These are phyloP conservation scores for Boletus hoseneyae DNA, from an alignment of 1,284 basidiomycete species.

Conservation along the genomic window DNA sequence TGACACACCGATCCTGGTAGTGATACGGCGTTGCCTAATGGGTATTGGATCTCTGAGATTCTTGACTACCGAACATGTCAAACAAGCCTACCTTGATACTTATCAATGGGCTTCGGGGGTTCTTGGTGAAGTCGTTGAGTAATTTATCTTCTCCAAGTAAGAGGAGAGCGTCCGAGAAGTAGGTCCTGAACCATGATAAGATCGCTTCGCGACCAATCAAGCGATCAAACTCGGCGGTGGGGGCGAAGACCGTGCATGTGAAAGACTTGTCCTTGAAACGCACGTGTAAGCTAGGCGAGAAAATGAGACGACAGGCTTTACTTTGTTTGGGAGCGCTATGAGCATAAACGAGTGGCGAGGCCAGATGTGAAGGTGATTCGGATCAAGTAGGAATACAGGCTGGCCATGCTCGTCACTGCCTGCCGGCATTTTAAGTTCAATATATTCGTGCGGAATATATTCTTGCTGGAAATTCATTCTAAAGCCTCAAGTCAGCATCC, in stretches of 20 bases:
- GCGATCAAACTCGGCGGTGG: conserved; percentile 72
- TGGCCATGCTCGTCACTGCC: conserved; percentile 60
- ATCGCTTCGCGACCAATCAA: conserved; percentile 60
- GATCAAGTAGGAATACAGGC: conserved; percentile 79
- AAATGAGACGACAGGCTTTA: conserved; percentile 38
- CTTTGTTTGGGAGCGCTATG: conserved; percentile 96
- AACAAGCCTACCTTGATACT: conserved; percentile 75
- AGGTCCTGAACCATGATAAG: conserved; percentile 72
- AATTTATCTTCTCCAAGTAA: conserved; percentile 81
- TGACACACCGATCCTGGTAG: conserved; percentile 82
- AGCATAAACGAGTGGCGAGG: conserved; percentile 98
- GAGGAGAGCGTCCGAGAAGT: conserved; percentile 86
- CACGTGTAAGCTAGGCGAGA: conserved; percentile 26
- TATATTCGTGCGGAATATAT: conserved; percentile 94
- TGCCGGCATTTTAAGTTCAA: conserved; percentile 94
- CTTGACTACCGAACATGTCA: conserved; percentile 8
- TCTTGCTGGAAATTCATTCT: conserved; percentile 94
- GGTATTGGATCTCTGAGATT: conserved; percentile 26
- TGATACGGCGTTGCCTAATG: conserved; percentile 82
- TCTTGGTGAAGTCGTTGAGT: conserved; percentile 72
- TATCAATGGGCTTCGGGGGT: conserved; percentile 87
- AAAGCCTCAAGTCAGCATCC: conserved; percentile 23
- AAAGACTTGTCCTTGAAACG: conserved; percentile 71
- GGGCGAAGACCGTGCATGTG: conserved; percentile 92
- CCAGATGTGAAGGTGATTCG: conserved; percentile 98